Evolutionary conservation across 805 yeast genomes (phyloP).

Genomic region (Grigorovia humatica): DNA sequence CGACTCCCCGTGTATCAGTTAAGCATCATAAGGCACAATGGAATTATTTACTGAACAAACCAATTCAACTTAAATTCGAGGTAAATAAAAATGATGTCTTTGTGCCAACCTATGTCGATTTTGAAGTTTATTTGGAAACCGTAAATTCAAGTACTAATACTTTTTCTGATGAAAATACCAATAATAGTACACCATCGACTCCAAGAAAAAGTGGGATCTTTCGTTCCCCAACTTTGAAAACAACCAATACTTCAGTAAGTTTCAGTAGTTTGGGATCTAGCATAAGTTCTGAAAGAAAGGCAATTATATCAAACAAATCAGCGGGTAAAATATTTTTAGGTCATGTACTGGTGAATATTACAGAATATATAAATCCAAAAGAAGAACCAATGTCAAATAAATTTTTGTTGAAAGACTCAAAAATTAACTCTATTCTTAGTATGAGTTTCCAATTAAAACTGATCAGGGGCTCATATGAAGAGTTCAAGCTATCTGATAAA

Average conservation of each 20-base stretch:
- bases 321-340: conserved; percentile 48
- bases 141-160: background rate
- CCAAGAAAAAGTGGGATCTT: background rate
- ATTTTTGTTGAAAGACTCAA: conserved; percentile 65
- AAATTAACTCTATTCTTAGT: conserved; percentile 70
- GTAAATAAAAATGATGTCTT: conserved; percentile 31
- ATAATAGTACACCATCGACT: background rate
- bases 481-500: conserved; percentile 16
- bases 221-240: background rate
- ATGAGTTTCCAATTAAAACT: conserved; percentile 44
- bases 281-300: background rate
- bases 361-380: conserved; percentile 53
- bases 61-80: conserved; percentile 33
- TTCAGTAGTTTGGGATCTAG: background rate
- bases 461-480: conserved; percentile 29
- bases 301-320: conserved; percentile 16
- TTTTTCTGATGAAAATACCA: background rate
- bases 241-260: background rate
- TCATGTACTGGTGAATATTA: conserved; percentile 49
- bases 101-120: conserved; percentile 27
- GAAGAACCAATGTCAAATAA: conserved; percentile 44
- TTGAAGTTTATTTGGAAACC: conserved; percentile 38
- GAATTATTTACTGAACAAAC: conserved; percentile 31
- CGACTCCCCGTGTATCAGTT: conserved; percentile 36
- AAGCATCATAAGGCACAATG: conserved; percentile 44